Conservation (phyloP, 352 stramenopile species). For the Pythium utonaiense region DNA sequence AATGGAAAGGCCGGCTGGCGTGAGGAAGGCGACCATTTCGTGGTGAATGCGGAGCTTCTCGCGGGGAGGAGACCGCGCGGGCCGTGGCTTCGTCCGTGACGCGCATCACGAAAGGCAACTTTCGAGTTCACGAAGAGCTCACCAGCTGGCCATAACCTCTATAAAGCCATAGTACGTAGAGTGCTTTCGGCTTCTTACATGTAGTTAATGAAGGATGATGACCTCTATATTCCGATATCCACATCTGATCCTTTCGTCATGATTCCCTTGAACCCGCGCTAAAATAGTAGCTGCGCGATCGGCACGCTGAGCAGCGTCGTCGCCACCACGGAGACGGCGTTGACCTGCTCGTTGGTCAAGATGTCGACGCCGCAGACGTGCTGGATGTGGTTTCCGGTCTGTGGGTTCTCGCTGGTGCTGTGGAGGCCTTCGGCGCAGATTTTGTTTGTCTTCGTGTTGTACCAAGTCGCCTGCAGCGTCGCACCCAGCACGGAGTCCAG, state of each 20-base stretch:
- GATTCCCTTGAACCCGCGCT: not conserved
- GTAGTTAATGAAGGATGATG: too few relatives aligned
- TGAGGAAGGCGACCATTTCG: too few relatives aligned
- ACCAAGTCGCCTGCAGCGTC: conserved; percentile 77
- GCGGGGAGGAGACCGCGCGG: too few relatives aligned
- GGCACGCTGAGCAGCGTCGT: conserved; percentile 45
- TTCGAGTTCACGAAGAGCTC: too few relatives aligned
- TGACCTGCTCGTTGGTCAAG: conserved; percentile 74
- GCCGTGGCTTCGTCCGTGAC: too few relatives aligned
- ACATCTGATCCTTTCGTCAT: not conserved
- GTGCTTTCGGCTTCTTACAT: too few relatives aligned
- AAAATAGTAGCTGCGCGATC: conserved; percentile 45
- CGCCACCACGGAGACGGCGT: conserved; percentile 58
- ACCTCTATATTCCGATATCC: not conserved
- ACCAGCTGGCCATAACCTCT: too few relatives aligned
- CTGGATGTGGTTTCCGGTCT: not conserved
- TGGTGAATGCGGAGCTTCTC: too few relatives aligned
- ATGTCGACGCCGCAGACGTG: conserved; percentile 38
- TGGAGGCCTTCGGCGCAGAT: conserved; percentile 44
- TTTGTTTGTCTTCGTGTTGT: conserved; percentile 43
- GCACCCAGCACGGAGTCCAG: conserved; percentile 84
- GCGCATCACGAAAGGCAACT: too few relatives aligned
- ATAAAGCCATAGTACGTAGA: too few relatives aligned
- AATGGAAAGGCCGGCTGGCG: too few relatives aligned
- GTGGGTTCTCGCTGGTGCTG: not conserved